These are phyloP conservation scores for Pyrenophora teres DNA, from an alignment of 2,329 filamentous ascomycete genomes.

Conservation along the genomic window DNA sequence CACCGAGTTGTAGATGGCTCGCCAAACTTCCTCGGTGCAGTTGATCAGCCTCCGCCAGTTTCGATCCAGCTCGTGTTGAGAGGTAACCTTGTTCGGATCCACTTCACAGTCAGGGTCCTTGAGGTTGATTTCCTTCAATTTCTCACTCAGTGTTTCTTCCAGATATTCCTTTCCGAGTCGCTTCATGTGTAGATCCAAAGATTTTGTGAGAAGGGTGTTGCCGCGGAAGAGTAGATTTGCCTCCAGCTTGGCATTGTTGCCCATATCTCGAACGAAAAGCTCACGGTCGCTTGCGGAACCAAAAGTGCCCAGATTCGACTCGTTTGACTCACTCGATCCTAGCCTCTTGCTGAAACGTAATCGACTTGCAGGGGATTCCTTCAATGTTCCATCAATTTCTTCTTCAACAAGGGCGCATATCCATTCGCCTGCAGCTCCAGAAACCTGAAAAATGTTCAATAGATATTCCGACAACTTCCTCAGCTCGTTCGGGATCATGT, in stretches of 20 bases:
- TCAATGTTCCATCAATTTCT: constrained; percentile 91
- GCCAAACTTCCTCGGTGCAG: constrained; percentile 83
- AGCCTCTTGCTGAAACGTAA: constrained; percentile 72
- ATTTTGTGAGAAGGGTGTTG: constrained; percentile 91
- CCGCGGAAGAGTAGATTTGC: constrained; percentile 94
- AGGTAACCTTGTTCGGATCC: constrained; percentile 77
- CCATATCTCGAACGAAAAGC: constrained; percentile 74
- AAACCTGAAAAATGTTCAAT: constrained; percentile 94
- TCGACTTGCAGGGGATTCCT: constrained; percentile 71
- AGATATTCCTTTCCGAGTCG: constrained; percentile 91
- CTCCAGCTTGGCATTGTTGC: constrained; percentile 79
- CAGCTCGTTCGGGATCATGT: constrained; percentile 76
- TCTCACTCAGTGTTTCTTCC: constrained; percentile 82
- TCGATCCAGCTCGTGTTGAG: constrained; percentile 72
- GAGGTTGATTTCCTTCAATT: constrained; percentile 86
- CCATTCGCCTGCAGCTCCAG: constrained; percentile 83
- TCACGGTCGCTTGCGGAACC: constrained; percentile 65
- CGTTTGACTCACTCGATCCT: constrained; percentile 71
- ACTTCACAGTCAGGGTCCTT: constrained; percentile 93
- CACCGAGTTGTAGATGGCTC: constrained; percentile 76
- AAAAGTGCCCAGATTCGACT: constrained; percentile 49
- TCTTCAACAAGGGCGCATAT: constrained; percentile 92
- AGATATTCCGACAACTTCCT: constrained; percentile 83
- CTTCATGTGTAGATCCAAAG: constrained; percentile 94
- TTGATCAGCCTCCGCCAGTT: constrained; percentile 81